Base-by-base conservation (phyloP, 306 rosid genomes). In the Quillaja saponaria region DNA sequence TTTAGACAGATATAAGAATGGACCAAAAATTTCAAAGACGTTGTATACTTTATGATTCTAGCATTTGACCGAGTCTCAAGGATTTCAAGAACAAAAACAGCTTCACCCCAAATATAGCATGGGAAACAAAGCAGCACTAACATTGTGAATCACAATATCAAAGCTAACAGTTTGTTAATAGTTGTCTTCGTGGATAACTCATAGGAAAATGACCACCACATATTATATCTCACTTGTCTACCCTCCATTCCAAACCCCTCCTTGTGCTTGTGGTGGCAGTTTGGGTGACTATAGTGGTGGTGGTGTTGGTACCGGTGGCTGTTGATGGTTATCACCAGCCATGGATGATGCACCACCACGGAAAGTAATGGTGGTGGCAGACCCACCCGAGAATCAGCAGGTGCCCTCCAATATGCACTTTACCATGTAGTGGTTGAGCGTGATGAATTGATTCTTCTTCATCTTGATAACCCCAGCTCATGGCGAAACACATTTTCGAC, bases 401-500 rank as follows among this genome's bases (percentile, higher is more conserved):
- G 78, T 1, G 97, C 92, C 7, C 62, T 87, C 1, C 92, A 90
- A 53, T 90, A 87, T 38, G 82, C 92, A 7, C 79, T 90, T 5
- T 79, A 81, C 0, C 83, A 90, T 48, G 85, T 82, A 0, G 64
- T 87, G 2, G 7, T 77, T 10, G 90, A 84, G 19, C 76, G 83
- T 17, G 95, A 90, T n/a, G 90, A 87, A 63, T 52, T 90, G 80
- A 79, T 90, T 47, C 85, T 87, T 1, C 66, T 87, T n/a, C 88
- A 90, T 19, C 71, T 87, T 0, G 86, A 73, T 20, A 82, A 75
- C 61, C 73, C 82, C 3, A 48, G 0, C 13, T 72, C 90, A 0
- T 85, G 97, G 92, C 53, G 54, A 0, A 64, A 77, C 53, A 72
- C 90, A 0, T 28, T 90, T 19, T 65, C 88, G 0, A 76, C 82